Conservation (phyloP, 2,329 filamentous ascomycete genomes). For the Colletotrichum plurivorum region DNA sequence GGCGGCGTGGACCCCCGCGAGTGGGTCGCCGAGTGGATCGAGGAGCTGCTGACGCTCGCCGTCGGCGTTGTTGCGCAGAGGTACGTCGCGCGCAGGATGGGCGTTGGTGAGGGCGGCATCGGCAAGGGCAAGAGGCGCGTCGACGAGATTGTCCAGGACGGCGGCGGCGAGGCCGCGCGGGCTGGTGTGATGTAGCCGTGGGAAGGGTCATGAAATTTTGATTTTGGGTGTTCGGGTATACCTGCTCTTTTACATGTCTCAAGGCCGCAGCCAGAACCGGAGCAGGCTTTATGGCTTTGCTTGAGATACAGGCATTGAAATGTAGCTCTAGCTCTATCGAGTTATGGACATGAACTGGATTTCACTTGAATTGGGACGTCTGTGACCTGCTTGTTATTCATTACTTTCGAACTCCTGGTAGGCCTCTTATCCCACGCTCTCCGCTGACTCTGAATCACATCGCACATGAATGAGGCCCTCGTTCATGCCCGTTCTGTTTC, state of each 20-base stretch:
- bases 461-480: too few relatives aligned
- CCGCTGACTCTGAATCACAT: too few relatives aligned
- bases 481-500: too few relatives aligned
- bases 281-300: too few relatives aligned
- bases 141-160: constrained; percentile 68
- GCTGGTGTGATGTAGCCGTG: constrained; percentile 35
- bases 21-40: constrained; percentile 98
- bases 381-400: too few relatives aligned
- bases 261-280: too few relatives aligned
- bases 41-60: constrained; percentile 84
- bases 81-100: constrained; percentile 96
- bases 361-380: too few relatives aligned
- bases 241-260: constrained; percentile 21
- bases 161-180: constrained; percentile 40
- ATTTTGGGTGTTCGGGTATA: constrained; percentile 38
- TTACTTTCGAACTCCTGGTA: too few relatives aligned
- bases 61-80: constrained; percentile 92
- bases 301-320: too few relatives aligned
- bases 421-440: too few relatives aligned
- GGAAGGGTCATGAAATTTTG: constrained; percentile 14
- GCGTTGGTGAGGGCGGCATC: constrained; percentile 85
- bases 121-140: constrained; percentile 73
- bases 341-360: too few relatives aligned
- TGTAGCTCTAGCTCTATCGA: too few relatives aligned
- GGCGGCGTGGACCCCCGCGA: constrained; percentile 90